Evolutionary conservation across 495 filamentous ascomycete genomes (phyloP).

Genomic region (Lentithecium fluviatile): DNA sequence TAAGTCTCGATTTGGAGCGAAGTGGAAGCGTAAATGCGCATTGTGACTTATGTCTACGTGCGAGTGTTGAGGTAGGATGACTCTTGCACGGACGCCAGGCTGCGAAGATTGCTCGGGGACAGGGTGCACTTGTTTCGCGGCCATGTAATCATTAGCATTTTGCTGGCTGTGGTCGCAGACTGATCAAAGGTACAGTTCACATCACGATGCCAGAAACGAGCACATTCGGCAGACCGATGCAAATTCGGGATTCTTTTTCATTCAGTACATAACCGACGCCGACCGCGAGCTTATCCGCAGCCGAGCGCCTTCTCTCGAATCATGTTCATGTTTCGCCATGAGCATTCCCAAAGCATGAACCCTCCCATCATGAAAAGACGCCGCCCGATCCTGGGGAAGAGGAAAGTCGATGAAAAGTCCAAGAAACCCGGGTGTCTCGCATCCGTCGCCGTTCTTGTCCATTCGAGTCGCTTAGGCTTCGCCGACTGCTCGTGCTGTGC

Average conservation of each 20-base stretch:
- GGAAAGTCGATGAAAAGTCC: constrained; percentile 14
- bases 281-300: neutral
- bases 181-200: too few relatives aligned
- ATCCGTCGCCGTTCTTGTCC: constrained; percentile 12
- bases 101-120: too few relatives aligned
- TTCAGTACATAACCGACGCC: constrained; percentile 23
- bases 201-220: too few relatives aligned
- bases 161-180: too few relatives aligned
- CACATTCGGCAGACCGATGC: neutral
- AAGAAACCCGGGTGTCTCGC: constrained; percentile 1
- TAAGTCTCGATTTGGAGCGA: too few relatives aligned
- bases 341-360: constrained; percentile 18
- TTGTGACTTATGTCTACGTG: too few relatives aligned
- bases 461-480: constrained; percentile 29
- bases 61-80: too few relatives aligned
- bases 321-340: constrained; percentile 19
- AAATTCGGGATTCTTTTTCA: constrained; percentile 17
- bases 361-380: constrained; percentile 22
- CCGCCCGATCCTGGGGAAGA: constrained; percentile 23
- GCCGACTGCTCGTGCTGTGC: constrained; percentile 41
- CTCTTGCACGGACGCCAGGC: too few relatives aligned
- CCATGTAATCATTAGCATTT: too few relatives aligned
- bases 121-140: too few relatives aligned
- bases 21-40: too few relatives aligned
- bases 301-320: constrained; percentile 3